Evolutionary conservation across 139 green algal species (phyloP).

Genomic region (Closterium sp.): DNA sequence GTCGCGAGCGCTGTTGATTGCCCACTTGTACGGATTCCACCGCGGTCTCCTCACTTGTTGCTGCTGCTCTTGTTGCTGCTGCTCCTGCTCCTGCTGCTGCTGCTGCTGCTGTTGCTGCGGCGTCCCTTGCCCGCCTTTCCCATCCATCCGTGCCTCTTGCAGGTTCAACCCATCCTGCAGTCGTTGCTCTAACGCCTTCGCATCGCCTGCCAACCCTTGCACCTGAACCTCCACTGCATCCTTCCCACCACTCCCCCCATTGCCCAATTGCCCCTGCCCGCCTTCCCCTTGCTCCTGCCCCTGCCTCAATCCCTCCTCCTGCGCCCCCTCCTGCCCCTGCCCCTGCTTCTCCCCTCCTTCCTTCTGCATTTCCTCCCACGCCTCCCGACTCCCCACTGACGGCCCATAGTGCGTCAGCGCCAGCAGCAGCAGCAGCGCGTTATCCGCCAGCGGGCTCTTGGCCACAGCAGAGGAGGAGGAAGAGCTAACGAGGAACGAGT

Average conservation of each 20-base stretch:
- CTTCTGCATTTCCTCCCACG: background rate
- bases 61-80: background rate
- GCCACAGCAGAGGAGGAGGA: background rate
- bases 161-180: background rate
- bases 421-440: constrained; percentile 62
- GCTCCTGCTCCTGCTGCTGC: background rate
- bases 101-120: background rate
- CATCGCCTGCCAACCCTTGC: background rate
- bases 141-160: background rate
- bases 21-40: constrained; percentile 62
- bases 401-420: constrained; percentile 62
- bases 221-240: background rate
- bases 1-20: constrained; percentile 48
- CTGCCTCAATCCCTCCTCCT: background rate
- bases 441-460: constrained; percentile 60
- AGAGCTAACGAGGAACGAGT: constrained; percentile 58
- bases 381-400: background rate
- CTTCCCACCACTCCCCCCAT: background rate
- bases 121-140: background rate
- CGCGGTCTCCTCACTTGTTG: background rate
- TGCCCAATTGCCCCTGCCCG: background rate
- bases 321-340: too few species aligned
- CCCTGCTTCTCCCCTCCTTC: background rate
- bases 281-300: background rate
- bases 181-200: background rate